Conservation (phyloP, 1,139 yeast genomes). For the Pichia sp. region DNA sequence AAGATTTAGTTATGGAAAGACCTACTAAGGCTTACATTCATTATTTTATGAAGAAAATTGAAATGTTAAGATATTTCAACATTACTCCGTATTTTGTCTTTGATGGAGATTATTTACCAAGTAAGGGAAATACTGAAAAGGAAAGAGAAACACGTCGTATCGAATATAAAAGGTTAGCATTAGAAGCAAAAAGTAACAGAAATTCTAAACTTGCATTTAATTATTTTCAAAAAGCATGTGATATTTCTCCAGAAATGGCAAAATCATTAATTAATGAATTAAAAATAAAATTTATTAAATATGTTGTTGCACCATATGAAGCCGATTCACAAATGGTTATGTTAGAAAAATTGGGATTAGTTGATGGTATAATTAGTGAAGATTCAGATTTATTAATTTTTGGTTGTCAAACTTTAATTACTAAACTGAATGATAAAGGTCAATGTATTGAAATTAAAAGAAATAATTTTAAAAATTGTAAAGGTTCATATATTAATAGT, state of each 20-base stretch:
- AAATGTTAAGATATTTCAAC: slow-evolving; percentile 58
- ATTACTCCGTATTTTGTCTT: slow-evolving; percentile 85
- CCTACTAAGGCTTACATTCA: slow-evolving; percentile 65
- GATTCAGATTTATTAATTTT: slow-evolving; percentile 90
- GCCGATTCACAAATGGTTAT: slow-evolving; percentile 97
- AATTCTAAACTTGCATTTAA: slow-evolving; percentile 57
- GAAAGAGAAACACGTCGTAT: slow-evolving; percentile 54
- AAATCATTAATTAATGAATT: slow-evolving; percentile 73
- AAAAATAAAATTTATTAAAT: slow-evolving; percentile 52
- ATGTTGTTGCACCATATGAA: slow-evolving; percentile 94
- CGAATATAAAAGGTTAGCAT: slow-evolving; percentile 54
- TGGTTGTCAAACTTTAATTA: slow-evolving; percentile 72
- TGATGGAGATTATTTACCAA: slow-evolving; percentile 85
- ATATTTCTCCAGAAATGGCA: slow-evolving; percentile 89
- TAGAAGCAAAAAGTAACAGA: slow-evolving; percentile 44
- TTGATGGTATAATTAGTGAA: slow-evolving; percentile 85
- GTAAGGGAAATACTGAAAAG: slow-evolving; percentile 68
- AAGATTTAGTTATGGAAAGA: slow-evolving; percentile 65
- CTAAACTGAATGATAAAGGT: slow-evolving; percentile 77
- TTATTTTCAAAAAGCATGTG: slow-evolving; percentile 71
- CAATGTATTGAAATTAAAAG: slow-evolving; percentile 65
- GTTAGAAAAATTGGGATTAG: slow-evolving; percentile 66
- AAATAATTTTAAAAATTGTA: slow-evolving; percentile 44
- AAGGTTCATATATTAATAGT: slow-evolving; percentile 42
- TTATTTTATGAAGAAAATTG: slow-evolving; percentile 56